Evolutionary conservation across 1,284 basidiomycete species (phyloP).

Genomic region (Ustilago hordei): DNA sequence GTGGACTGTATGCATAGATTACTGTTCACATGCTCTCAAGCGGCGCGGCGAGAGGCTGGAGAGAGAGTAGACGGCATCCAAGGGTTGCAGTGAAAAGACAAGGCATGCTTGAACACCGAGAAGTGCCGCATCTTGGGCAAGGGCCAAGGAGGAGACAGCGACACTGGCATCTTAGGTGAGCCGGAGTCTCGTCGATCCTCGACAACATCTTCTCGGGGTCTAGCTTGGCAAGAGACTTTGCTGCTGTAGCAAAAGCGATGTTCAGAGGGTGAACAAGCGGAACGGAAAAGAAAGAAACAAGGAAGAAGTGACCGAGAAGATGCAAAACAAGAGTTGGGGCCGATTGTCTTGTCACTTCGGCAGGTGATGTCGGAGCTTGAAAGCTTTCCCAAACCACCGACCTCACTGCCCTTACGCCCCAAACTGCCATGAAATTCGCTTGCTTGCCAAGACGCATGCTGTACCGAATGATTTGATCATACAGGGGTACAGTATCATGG

Average conservation of each 20-base stretch:
- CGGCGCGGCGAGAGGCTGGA: not conserved
- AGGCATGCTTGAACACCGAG: slow-evolving; percentile 13
- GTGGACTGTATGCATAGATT: not conserved
- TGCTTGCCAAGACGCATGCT: not conserved
- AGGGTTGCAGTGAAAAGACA: not conserved
- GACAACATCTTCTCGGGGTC: not conserved
- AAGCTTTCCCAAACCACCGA: slow-evolving; percentile 1
- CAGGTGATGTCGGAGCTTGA: slow-evolving; percentile 6
- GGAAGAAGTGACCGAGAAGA: slow-evolving; percentile 5
- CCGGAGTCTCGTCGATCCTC: not conserved
- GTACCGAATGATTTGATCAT: not conserved
- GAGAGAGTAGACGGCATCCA: not conserved
- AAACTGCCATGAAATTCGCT: not conserved
- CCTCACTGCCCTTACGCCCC: not conserved
- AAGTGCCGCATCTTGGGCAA: not conserved
- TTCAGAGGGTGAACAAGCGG: not conserved
- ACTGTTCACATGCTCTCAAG: not conserved
- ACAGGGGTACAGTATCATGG: not conserved
- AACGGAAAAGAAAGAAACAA: not conserved
- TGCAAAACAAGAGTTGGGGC: not conserved
- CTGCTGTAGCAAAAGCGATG: not conserved
- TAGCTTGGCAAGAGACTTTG: not conserved
- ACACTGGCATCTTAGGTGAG: slow-evolving; percentile 5
- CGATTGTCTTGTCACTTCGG: not conserved
- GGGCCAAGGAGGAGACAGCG: not conserved